Evolutionary conservation across 805 yeast species (phyloP).

Genomic region (Starmerella bombi): DNA sequence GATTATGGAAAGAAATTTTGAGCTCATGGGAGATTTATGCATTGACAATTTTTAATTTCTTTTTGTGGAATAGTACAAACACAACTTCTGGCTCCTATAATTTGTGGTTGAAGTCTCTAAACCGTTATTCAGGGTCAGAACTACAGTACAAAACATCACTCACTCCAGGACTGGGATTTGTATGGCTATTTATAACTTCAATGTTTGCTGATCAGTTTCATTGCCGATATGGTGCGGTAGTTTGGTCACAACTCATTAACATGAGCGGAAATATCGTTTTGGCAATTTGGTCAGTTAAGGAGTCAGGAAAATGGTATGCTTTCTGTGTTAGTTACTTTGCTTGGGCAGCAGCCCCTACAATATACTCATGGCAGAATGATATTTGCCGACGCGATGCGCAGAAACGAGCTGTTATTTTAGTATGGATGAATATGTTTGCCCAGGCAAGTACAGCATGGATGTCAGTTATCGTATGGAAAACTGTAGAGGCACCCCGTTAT

Average conservation of each 20-base stretch:
- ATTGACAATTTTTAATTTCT: slow-evolving; percentile 40
- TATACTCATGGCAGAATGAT: slow-evolving; percentile 48
- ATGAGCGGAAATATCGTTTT: slow-evolving; percentile 39
- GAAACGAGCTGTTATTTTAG: slow-evolving; percentile 39
- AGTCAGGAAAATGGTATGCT: slow-evolving; percentile 48
- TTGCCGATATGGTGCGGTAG: slow-evolving; percentile 43
- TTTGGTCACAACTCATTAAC: slow-evolving; percentile 41
- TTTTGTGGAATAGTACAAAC: slow-evolving; percentile 46
- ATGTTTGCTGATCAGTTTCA: slow-evolving; percentile 37
- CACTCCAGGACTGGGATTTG: slow-evolving; percentile 46
- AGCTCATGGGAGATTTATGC: slow-evolving; percentile 49
- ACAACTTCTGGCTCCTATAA: slow-evolving; percentile 43
- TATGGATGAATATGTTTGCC: slow-evolving; percentile 40
- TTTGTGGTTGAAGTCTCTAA: slow-evolving; percentile 47
- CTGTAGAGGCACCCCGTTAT: slow-evolving; percentile 24
- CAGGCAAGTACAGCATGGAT: slow-evolving; percentile 45
- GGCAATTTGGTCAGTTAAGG: slow-evolving; percentile 44
- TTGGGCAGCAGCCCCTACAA: slow-evolving; percentile 48
- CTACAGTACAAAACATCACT: slow-evolving; percentile 40
- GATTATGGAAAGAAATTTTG: slow-evolving; percentile 42
- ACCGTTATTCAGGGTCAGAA: slow-evolving; percentile 33
- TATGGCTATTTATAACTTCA: slow-evolving; percentile 25
- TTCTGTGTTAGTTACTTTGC: slow-evolving; percentile 44
- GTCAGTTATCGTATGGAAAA: slow-evolving; percentile 34
- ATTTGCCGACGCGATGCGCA: slow-evolving; percentile 43